Base-by-base conservation (phyloP, 78 protist species). In the Carpediemonas membranifera region DNA sequence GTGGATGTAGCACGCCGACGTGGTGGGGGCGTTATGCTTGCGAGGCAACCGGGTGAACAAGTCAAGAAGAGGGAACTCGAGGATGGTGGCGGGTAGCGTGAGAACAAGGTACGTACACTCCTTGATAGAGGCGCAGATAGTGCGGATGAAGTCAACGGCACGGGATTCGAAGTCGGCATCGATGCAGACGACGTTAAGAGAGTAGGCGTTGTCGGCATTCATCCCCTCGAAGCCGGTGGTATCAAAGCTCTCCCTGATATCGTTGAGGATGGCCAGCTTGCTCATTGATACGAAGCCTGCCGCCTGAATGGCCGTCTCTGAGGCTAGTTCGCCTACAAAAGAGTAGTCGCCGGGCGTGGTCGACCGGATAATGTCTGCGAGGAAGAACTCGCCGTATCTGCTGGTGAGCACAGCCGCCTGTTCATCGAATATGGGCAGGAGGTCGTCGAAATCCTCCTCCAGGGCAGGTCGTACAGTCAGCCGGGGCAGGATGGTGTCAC, bases 361-460 rank as follows among this genome's bases (percentile, higher is more conserved):
- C 19, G 44, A 9, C 44, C 19, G 44, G 37, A 69, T 72, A 21
- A 54, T 3, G 1, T 69, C 74, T 5, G 54, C 62, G 14, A 69
- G 39, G 59, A 16, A 69, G 55, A 57, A 69, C 41, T 69, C 74
- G 1, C 39, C 63, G 36, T 61, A 47, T 1, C n/a, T 43, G 7
- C 51, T 1, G n/a, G 64, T 37, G 30, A 69, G 35, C 11, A 39
- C 64, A 1, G 7, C 74, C 14, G 3, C 44, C 31, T 47, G 53
- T 5, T 13, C 55, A 1, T 37, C 39, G 36, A 69, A n/a, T 0
- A 69, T 1, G 35, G 61, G 74, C 64, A 56, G 27, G n/a, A 69
- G 44, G 37, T 69, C 74, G 41, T 69, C 74, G 52, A n/a, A 13
- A 41, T 69, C 74, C 14, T 68, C 73, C 18, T 54, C 73, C 19